These are phyloP conservation scores for Comarum palustre DNA, from an alignment of 306 rosid species.

Conservation along the genomic window DNA sequence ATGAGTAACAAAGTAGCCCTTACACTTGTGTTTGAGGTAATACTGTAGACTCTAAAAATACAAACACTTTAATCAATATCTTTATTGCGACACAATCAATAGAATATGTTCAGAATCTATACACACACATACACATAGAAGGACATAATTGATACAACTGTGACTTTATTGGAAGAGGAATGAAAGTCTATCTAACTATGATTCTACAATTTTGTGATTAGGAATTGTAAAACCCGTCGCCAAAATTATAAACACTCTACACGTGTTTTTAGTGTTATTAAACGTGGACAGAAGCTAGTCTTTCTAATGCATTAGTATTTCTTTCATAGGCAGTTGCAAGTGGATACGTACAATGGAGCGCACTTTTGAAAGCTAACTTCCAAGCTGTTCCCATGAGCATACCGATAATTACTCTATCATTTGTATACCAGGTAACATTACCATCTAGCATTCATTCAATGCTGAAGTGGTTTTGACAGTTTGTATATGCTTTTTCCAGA, in stretches of 20 bases:
- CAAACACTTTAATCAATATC: too few relatives aligned
- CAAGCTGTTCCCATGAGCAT: conserved; percentile 81
- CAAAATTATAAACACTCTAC: not conserved
- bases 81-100: not conserved
- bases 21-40: not conserved
- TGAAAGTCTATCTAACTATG: not conserved
- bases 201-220: not conserved
- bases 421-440: conserved; percentile 78
- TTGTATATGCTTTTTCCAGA: conserved; percentile 46
- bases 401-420: conserved; percentile 76
- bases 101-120: not conserved
- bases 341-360: conserved; percentile 69
- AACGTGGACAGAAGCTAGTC: not conserved
- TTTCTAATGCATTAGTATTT: not conserved
- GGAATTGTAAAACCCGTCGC: not conserved
- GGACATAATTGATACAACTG: not conserved
- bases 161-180: not conserved
- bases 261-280: not conserved
- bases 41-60: not conserved
- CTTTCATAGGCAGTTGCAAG: conserved; percentile 63
- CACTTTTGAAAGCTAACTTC: conserved; percentile 72
- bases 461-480: conserved; percentile 22
- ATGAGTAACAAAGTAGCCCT: not conserved
- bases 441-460: conserved; percentile 18
- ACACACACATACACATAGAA: not conserved